Base-by-base conservation (phyloP, 1,284 basidiomycete genomes). In the Cryptococcus sp. region DNA sequence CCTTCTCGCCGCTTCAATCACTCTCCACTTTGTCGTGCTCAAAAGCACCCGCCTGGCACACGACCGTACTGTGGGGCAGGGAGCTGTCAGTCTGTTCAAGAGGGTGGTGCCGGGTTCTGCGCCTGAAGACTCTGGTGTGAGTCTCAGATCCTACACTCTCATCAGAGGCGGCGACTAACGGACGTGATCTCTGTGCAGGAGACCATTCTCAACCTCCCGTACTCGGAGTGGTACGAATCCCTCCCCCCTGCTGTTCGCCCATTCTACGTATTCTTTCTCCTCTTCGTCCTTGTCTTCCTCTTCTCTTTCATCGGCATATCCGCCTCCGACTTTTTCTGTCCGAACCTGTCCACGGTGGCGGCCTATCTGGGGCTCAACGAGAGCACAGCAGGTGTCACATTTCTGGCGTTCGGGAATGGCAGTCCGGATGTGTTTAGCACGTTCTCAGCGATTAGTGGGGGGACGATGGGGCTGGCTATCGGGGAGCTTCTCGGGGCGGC, bases 401-500 rank as follows among this genome's bases (percentile, higher is more conserved):
- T 97, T 66, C 82, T 97, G 21, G 93, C 93, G 0, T 91, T 95
- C 71, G 92, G 93, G 5, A 96, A 95, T 71, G 91, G 91, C 33
- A 91, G 88, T 64, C 92, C 91, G 0, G 91, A 95, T 73, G 83
- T 93, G 5, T 97, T 98, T 74, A 88, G 91, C 12, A 98, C 95
- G 0, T 97, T 95, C 73, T 89, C 90, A 0, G 91, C 95, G 16
- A 90, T 98, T 85, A 85, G 85, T 46, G 81, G 86, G 15, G 81
- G 87, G 66, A 91, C 92, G 0, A 92, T 93, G 7, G 85, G 89
- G 53, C 78, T 98, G 52, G 95, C 95, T 0, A 85, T 98, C 49
- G 95, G 95, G 39, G 95, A 98, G 77, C 82, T 98, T 5, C 81
- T 98, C 21, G 95, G 95, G 15, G 95, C 95, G 1, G 94, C 95